Evolutionary conservation across 2,329 filamentous ascomycete genomes (phyloP), one percentile per base, ranked within the genome.

Genomic region (Colletotrichum lindemuthianum): DNA sequence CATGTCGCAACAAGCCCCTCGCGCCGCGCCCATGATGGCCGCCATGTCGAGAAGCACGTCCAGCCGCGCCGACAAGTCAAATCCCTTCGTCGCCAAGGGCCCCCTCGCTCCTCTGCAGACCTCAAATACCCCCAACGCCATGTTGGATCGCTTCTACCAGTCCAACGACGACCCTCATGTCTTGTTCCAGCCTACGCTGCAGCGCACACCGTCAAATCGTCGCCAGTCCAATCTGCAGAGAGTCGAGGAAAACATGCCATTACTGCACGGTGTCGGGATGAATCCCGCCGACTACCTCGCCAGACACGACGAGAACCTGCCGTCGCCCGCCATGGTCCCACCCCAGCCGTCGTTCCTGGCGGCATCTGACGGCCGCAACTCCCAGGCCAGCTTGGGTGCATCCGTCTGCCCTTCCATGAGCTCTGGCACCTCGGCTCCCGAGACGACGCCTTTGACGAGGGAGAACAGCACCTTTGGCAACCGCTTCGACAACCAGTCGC

Each of bases 331-430:
- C 36, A 69, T 71, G 48, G 71, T 70, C 15, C 66, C 67, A 4
- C 66, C 55, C 2, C 66, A 59, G 4, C 64, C 68, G 9, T 54
- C 70, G 16, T 70, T 71, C 52, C 53, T 72, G 37, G 69, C 70
- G 3, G 66, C 24, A 24, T 24, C 71, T 2, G 69, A 67, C 41
- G 51, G 59, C 33, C 64, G 64, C 36, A 54, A 60, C 51, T 65
- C 60, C 12, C 51, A 64, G 48, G 58, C 55, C 45, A 73, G 73
- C 41, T 71, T 72, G 3, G 63, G 76, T 4, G 72, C 75, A 2
- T 80, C 81, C 1, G 71, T 72, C 4, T 81, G 77, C 54, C 80
- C 80, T 1, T 82, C 81, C 1, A 75, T 82, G 73, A 74, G 78
- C 34, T 82, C 80, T 3, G 78, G 75, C 0, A 74, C 76, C 4